These are phyloP conservation scores for Zymoseptoria passerinii DNA, from an alignment of 2,329 filamentous ascomycete species.

Conservation along the genomic window DNA sequence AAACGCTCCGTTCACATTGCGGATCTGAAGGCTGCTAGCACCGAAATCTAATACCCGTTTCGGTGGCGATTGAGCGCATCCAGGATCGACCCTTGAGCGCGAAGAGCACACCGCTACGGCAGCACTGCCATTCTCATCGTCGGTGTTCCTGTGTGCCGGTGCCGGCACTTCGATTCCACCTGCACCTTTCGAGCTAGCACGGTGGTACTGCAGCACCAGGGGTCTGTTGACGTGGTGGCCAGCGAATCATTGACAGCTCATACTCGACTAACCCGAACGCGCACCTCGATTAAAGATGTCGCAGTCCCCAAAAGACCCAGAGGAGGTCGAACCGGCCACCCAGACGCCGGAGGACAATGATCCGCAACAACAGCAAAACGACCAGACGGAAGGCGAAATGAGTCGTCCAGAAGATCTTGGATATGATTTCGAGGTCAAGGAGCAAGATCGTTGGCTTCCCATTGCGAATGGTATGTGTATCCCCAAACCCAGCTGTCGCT, in stretches of 20 bases:
- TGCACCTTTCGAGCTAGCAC: slow-evolving; percentile 15
- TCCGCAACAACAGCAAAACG: slow-evolving; percentile 79
- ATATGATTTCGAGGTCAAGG: slow-evolving; percentile 98
- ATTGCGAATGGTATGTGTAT: slow-evolving; percentile 96
- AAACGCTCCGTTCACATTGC: not conserved
- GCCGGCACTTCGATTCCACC: slow-evolving; percentile 20
- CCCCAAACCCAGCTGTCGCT: slow-evolving; percentile 2
- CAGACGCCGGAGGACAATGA: slow-evolving; percentile 86
- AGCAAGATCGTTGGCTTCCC: slow-evolving; percentile 98
- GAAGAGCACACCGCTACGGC: slow-evolving; percentile 17
- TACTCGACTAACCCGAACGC: slow-evolving; percentile 16
- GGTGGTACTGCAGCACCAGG: slow-evolving; percentile 19
- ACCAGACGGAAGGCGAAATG: slow-evolving; percentile 51
- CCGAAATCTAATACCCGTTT: slow-evolving; percentile 1
- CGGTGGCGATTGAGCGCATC: slow-evolving; percentile 6
- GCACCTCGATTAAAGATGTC: slow-evolving; percentile 68
- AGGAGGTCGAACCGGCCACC: slow-evolving; percentile 69
- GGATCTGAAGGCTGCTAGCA: not conserved
- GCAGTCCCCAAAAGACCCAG: slow-evolving; percentile 73
- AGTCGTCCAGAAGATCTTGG: slow-evolving; percentile 42
- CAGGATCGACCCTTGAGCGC: slow-evolving; percentile 8
- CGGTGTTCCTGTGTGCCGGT: slow-evolving; percentile 11
- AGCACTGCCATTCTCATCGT: slow-evolving; percentile 11
- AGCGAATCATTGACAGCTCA: slow-evolving; percentile 29
- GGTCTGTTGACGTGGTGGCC: slow-evolving; percentile 21